phyloP scores from a whole-genome alignment of 495 filamentous ascomycete species.

The Saxispiralis lemnorum region DNA sequence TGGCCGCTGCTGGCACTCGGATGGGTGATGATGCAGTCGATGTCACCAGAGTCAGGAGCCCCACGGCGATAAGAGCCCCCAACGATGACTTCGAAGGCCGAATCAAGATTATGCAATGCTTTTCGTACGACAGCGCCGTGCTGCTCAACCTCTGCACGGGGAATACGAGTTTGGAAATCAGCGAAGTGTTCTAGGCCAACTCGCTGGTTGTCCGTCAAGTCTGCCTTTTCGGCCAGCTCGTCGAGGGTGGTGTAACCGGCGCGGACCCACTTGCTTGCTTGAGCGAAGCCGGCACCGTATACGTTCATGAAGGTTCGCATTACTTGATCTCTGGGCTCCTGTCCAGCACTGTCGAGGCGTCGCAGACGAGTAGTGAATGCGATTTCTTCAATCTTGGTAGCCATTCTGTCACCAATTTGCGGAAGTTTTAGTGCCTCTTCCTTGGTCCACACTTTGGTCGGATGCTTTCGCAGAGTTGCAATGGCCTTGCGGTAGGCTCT shows the following conservation, averaged over 20 bases:
- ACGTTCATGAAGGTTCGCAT: conserved; percentile 56
- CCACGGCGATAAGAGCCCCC: conserved; percentile 80
- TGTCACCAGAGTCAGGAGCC: conserved; percentile 53
- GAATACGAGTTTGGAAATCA: conserved; percentile 71
- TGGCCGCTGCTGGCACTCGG: conserved; percentile 34
- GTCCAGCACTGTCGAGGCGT: conserved; percentile 49
- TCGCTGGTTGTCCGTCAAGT: conserved; percentile 54
- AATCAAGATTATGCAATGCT: conserved; percentile 44
- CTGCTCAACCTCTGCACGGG: conserved; percentile 53
- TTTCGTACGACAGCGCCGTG: conserved; percentile 51
- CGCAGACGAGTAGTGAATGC: conserved; percentile 55
- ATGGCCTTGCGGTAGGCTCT: conserved; percentile 71
- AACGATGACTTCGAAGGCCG: conserved; percentile 47
- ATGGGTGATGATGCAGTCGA: conserved; percentile 77
- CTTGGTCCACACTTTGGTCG: conserved; percentile 44
- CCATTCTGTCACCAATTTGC: conserved; percentile 58
- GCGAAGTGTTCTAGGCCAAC: conserved; percentile 67
- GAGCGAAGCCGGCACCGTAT: conserved; percentile 57
- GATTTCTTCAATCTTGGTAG: conserved; percentile 85
- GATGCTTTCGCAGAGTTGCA: conserved; percentile 48
- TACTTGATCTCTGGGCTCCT: conserved; percentile 43
- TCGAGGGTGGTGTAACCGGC: conserved; percentile 58
- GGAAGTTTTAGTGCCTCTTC: conserved; percentile 51
- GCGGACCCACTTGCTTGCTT: conserved; percentile 62
- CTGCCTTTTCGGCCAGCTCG: conserved; percentile 46